phyloP scores from a whole-genome alignment of 1,139 yeast species.

The Casaregolazyma suthepensis region DNA sequence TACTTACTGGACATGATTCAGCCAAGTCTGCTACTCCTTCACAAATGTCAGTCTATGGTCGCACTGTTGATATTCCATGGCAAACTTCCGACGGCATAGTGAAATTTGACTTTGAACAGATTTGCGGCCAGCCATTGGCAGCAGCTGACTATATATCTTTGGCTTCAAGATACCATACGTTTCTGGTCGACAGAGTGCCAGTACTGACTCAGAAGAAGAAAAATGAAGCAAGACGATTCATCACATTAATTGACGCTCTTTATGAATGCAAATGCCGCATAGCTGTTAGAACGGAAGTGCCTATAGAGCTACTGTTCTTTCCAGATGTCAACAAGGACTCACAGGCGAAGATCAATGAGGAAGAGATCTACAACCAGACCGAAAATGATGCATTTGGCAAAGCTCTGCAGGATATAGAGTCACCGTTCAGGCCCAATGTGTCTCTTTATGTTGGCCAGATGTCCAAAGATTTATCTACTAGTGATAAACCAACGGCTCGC shows the following conservation, averaged over 20 bases:
- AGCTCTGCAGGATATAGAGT: constrained; percentile 52
- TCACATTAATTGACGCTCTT: constrained; percentile 59
- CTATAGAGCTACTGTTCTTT: constrained; percentile 51
- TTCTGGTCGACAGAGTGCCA: constrained; percentile 59
- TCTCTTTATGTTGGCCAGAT: constrained; percentile 44
- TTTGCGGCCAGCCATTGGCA: constrained; percentile 56
- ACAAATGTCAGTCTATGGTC: constrained; percentile 48
- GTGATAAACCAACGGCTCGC: constrained; percentile 20
- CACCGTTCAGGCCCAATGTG: constrained; percentile 67
- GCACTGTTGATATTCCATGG: constrained; percentile 45
- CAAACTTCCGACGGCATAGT: constrained; percentile 40
- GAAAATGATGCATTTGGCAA: constrained; percentile 67
- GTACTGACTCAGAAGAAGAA: constrained; percentile 51
- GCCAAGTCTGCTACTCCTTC: constrained; percentile 27
- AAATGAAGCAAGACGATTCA: constrained; percentile 64
- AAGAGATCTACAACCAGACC: constrained; percentile 31
- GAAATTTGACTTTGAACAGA: constrained; percentile 45
- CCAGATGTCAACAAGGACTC: constrained; percentile 35
- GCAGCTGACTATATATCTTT: constrained; percentile 66
- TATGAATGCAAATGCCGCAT: constrained; percentile 63
- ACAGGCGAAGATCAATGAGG: constrained; percentile 19
- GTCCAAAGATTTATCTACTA: constrained; percentile 22
- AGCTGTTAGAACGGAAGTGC: constrained; percentile 45
- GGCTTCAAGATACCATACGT: constrained; percentile 52
- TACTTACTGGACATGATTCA: constrained; percentile 19